Base-by-base conservation (phyloP, 495 filamentous ascomycete species). In the Mytilinidion resinicola region DNA sequence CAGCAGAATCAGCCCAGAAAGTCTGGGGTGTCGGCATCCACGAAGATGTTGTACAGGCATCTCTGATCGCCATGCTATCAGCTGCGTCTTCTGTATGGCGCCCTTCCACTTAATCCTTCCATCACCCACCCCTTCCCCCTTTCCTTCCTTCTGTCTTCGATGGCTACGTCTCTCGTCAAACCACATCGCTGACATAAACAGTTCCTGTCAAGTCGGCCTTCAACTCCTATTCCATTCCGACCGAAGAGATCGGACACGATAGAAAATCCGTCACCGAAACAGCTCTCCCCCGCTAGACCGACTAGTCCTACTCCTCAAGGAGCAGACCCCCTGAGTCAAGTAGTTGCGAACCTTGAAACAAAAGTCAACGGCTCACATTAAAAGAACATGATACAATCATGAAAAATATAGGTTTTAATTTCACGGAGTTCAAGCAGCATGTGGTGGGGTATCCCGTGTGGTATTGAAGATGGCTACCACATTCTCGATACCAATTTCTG, bases 11-110 rank as follows among this genome's bases (percentile, higher is more conserved):
- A 44, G 77, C 77, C 34, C 76, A 87, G 63, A 85, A 80, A 63
- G 89, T 96, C 10, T 98, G 93, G 95, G 93, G 93, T 63, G 89
- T 98, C 19, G 93, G 92, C 51, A 89, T 98, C 61, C 89, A 96
- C 71, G 85, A 92, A 66, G 93, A 98, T 75, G 88, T 95, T 38
- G 90, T 95, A 12, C 90, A 96, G 73, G 90, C 89, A 63, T 90
- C 85, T 72, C 79, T 98, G 69, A 89, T 91, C 70, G 92, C 93
- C 41, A 78, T 97, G 46, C 76, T 98, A 66, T 85, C 83, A 55
- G 93, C 93, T 35, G 93, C 93, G 35, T 88, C 83, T 75, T 93
- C 87, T 64, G 91, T 93, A 80, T 82, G 88, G 80, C 49, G 46
- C 53, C 20, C 38, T 49, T 41, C 12, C 41, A 1, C 14, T 46